Evolutionary conservation across 768 basidiomycete genomes (phyloP).

Genomic region (Tricholoma saponaceum): DNA sequence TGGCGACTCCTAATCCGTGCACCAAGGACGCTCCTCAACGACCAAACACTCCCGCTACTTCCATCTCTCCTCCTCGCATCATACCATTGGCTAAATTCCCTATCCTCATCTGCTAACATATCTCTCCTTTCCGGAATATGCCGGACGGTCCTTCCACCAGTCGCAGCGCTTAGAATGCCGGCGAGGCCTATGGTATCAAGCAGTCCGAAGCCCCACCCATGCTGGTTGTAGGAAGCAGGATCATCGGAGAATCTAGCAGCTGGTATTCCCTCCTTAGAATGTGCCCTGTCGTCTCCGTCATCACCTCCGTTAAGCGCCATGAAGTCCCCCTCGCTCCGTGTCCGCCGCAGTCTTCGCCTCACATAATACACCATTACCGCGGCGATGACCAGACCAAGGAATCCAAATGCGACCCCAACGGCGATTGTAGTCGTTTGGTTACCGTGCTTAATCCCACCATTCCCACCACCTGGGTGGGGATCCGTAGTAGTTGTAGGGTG

Average conservation of each 20-base stretch:
- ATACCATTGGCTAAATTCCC: constrained; percentile 44
- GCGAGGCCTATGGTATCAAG: constrained; percentile 20
- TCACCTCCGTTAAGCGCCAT: constrained; percentile 27
- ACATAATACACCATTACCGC: constrained; percentile 41
- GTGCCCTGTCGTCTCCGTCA: constrained; percentile 25
- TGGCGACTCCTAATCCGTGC: constrained; percentile 35
- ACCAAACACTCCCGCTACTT: constrained; percentile 49
- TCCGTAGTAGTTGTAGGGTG: constrained; percentile 20
- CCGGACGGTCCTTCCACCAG: constrained; percentile 19
- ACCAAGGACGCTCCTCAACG: constrained; percentile 43
- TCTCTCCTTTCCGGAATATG: constrained; percentile 45
- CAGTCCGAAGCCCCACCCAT: constrained; percentile 16
- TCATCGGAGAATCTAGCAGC: constrained; percentile 21
- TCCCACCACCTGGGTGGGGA: constrained; percentile 18
- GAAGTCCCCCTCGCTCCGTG: constrained; percentile 23
- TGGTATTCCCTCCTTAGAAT: constrained; percentile 28
- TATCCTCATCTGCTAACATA: constrained; percentile 79
- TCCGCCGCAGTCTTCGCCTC: constrained; percentile 26
- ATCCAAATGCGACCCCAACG: constrained; percentile 59
- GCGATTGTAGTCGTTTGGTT: constrained; percentile 43
- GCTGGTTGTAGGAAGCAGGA: background rate
- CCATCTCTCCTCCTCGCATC: constrained; percentile 32
- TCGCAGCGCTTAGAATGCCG: constrained; percentile 28
- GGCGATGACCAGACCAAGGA: constrained; percentile 46
- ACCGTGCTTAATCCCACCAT: constrained; percentile 15